Base-by-base conservation (phyloP, 345 rosid genomes). In the Camelina laxa region DNA sequence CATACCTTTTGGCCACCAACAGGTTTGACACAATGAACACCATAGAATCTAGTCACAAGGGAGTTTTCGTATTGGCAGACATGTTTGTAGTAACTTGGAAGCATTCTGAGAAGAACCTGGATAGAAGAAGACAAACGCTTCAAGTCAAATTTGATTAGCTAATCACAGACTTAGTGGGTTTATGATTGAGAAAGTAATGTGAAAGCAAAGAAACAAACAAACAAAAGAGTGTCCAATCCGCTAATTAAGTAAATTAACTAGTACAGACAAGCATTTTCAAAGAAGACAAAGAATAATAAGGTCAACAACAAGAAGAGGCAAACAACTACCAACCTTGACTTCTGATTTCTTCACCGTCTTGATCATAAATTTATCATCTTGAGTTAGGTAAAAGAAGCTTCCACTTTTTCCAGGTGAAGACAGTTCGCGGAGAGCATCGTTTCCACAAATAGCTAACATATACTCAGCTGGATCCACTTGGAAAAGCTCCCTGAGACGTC, bases 401-500 rank as follows among this genome's bases (percentile, higher is more conserved):
- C 99, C 99, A 81, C 99, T 95, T 79, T 95, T 95, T 67, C 99
- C 99, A 0, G 99, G 99, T 30, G 99, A 95, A 80, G 97, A 90
- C 74, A 95, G 89, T 80, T 95, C 97, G 66, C 97, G 82, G n/a
- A 95, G 93, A 15, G 97, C 97, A 74, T 92, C 97, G 62, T 90
- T 87, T 24, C 99, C 97, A 16, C 99, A 95, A 31, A 95, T 87
- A 69, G 99, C 99, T 53, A 95, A 60, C 99, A 95, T 92, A 82
- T 92, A 92, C 74, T 89, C 93, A 22, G 97, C 97, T 60, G 93
- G 91, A 84, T 92, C 97, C 21, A 92, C 91, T 75, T 85, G 89
- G 78, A 92, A 95, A 50, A 85, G 85, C 80, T 87, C 92, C 80
- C 97, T 92, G 82, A 95, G 85, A 82, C 83, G 91, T 79, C 98